Conservation (phyloP, 1,284 basidiomycete genomes). For the Puccinia coronata region DNA sequence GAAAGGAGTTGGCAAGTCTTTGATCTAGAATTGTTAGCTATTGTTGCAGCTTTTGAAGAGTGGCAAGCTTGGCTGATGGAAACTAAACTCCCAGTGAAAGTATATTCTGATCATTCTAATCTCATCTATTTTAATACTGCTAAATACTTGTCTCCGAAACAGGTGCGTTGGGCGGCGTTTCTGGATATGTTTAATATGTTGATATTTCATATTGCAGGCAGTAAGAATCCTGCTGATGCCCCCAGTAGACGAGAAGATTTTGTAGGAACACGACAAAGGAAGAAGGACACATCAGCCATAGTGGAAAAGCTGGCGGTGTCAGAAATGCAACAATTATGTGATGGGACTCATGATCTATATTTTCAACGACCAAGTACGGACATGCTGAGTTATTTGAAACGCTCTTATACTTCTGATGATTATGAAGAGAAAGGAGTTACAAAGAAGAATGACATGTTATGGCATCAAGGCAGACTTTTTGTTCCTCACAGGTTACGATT, state of each 20-base stretch:
- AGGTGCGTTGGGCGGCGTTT: conserved; percentile 3
- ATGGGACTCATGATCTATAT: conserved; percentile 1
- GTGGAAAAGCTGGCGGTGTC: neutral
- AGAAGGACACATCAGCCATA: neutral
- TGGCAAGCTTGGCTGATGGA: conserved; percentile 14
- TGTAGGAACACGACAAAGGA: neutral
- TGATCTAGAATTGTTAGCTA: conserved; percentile 29
- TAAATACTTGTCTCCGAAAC: neutral
- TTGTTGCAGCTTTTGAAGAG: conserved; percentile 12
- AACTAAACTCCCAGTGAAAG: neutral
- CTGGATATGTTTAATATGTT: conserved; percentile 1
- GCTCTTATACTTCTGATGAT: neutral
- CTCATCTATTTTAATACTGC: conserved; percentile 24
- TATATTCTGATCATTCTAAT: conserved; percentile 32
- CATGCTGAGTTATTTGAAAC: neutral
- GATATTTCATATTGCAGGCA: conserved; percentile 12
- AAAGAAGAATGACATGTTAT: neutral
- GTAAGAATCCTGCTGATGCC: conserved; percentile 8
- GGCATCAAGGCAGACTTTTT: neutral
- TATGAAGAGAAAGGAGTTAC: neutral
- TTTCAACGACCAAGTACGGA: conserved; percentile 7
- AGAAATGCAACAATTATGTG: neutral
- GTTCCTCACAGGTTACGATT: neutral
- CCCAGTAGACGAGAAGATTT: conserved; percentile 2
- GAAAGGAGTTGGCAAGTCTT: neutral